A percentile compares a stretch with the other conserved stretches of the same genome.
Conservation (phyloP, 2,329 filamentous ascomycete genomes). For the Aspergillus fumigatiaffinis region DNA sequence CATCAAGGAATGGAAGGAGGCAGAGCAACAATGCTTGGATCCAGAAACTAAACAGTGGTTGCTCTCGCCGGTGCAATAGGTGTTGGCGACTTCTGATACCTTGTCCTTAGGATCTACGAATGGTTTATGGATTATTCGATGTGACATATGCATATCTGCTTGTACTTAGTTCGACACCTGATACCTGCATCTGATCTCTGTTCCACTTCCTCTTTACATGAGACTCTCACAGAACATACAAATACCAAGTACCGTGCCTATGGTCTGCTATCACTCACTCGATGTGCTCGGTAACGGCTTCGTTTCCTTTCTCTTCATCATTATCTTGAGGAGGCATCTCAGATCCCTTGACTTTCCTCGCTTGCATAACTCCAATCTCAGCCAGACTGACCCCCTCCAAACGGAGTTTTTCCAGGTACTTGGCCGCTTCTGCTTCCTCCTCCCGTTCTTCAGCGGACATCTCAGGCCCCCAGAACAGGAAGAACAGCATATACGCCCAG, state of each 20-base stretch:
- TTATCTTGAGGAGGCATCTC: neutral
- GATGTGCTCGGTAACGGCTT: neutral
- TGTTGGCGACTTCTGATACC: neutral
- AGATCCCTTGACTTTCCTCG: neutral
- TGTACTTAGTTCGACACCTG: neutral
- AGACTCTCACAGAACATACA: neutral
- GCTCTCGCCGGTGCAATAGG: neutral
- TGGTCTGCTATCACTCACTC: neutral
- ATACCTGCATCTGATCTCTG: neutral
- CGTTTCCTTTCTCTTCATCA: neutral
- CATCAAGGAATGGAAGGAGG: neutral
- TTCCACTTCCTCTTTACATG: too few relatives aligned
- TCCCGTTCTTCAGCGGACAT: conserved; percentile 25
- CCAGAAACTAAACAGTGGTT: neutral
- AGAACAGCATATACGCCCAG: neutral
- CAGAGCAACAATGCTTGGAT: neutral
- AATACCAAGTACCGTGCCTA: neutral
- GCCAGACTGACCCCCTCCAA: neutral
- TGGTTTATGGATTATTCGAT: neutral
- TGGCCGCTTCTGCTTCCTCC: conserved; percentile 19
- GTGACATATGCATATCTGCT: neutral
- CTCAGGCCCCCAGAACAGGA: conserved; percentile 22
- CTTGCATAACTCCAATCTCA: neutral
- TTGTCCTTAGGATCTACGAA: neutral
- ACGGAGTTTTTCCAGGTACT: neutral